These are phyloP conservation scores for Phytopythium mirpurense DNA, from an alignment of 352 stramenopile genomes.

Conservation along the genomic window DNA sequence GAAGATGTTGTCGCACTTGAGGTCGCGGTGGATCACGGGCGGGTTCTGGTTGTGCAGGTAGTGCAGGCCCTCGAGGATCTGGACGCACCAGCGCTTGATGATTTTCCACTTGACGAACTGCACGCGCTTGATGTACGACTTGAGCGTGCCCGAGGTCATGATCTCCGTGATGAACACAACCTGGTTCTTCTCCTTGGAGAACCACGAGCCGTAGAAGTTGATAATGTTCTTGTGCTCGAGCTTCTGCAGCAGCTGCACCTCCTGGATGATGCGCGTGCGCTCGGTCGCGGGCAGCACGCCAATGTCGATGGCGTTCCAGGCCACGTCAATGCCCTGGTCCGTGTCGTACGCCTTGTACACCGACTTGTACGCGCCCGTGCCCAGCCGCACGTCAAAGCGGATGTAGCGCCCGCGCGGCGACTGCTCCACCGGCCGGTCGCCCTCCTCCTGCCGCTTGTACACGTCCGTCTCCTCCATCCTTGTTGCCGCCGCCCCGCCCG, in stretches of 20 bases:
- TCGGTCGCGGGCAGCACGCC: constrained; percentile 93
- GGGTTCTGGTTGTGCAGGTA: constrained; percentile 89
- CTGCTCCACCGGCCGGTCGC: constrained; percentile 67
- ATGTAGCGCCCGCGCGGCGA: constrained; percentile 83
- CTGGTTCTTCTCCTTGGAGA: constrained; percentile 97
- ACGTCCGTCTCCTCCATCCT: constrained; percentile 67
- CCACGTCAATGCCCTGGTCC: constrained; percentile 98
- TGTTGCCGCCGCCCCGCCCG: background rate
- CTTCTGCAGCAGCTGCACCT: constrained; percentile 95
- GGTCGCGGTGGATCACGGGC: constrained; percentile 90
- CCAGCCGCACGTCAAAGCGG: constrained; percentile 80
- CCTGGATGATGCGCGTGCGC: constrained; percentile 95
- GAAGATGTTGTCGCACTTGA: constrained; percentile 98
- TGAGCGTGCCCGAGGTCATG: constrained; percentile 94
- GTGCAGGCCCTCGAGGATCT: constrained; percentile 96
- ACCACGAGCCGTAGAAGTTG: constrained; percentile 98
- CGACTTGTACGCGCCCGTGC: constrained; percentile 85
- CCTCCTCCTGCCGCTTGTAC: constrained; percentile 63
- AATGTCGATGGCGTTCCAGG: constrained; percentile 99
- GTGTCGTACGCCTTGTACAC: constrained; percentile 97
- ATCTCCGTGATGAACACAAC: constrained; percentile 99
- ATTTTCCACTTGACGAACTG: constrained; percentile 98
- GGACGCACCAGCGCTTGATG: constrained; percentile 96
- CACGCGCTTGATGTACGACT: constrained; percentile 97
- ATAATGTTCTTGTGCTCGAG: constrained; percentile 99